Conservation (phyloP, 2,329 filamentous ascomycete genomes). For the Diaporthe helianthi region DNA sequence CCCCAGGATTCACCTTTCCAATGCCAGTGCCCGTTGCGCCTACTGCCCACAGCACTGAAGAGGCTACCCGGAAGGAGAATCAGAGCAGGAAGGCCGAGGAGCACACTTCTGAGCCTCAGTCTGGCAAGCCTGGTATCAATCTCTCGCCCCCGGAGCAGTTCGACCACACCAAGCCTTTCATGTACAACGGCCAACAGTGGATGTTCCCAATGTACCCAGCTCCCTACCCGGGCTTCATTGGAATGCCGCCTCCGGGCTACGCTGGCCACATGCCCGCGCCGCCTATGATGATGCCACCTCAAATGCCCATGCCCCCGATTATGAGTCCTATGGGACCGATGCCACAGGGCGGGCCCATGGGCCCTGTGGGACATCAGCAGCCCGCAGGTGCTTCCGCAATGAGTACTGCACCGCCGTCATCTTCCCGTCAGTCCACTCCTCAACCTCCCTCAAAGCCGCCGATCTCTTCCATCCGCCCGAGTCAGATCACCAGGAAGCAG, state of each 20-base stretch:
- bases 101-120: conserved; percentile 20
- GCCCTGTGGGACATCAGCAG: background rate
- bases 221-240: conserved; percentile 36
- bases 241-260: conserved; percentile 32
- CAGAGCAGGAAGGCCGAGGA: conserved; percentile 43
- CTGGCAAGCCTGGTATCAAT: conserved; percentile 44
- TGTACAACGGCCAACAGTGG: conserved; percentile 55
- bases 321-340: conserved; percentile 28
- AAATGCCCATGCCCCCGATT: conserved; percentile 37
- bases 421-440: conserved; percentile 35
- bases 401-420: conserved; percentile 28
- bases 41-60: conserved; percentile 20
- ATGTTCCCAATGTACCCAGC: conserved; percentile 44
- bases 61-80: conserved; percentile 37
- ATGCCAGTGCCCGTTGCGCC: conserved; percentile 30
- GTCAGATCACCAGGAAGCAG: conserved; percentile 67
- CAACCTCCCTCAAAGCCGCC: conserved; percentile 48
- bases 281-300: conserved; percentile 39
- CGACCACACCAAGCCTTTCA: conserved; percentile 54
- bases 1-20: conserved; percentile 38
- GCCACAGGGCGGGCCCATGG: conserved; percentile 1
- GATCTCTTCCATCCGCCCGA: conserved; percentile 65
- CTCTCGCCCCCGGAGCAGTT: conserved; percentile 53
- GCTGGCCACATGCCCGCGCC: conserved; percentile 34
- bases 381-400: conserved; percentile 13